Evolutionary conservation across 345 rosid species (phyloP), one percentile per base, ranked within the genome.

Genomic region (Pistacia atlantica): DNA sequence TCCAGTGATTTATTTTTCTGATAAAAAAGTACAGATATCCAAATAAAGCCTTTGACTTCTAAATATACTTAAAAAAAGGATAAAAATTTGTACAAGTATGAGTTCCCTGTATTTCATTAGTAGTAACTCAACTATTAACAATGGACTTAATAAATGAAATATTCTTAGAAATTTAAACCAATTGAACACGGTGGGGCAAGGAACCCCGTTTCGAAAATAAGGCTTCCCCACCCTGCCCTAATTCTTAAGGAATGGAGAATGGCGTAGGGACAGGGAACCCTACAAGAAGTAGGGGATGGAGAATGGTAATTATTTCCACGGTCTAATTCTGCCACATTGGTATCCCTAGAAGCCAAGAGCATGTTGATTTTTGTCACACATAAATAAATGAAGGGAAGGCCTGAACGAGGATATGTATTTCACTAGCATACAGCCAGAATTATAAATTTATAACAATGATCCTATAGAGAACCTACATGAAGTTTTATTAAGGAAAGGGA

Each of bases 401-500:
- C 12, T 2, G n/a, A 14, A 22, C 20, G 37, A 38, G 7, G n/a
- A 58, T n/a, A 14, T 71, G 54, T 38, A 58, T 42, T 71, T 42
- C 45, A 72, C 46, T 17, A 38, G 31, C 65, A 60, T 59, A 60
- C 11, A 72, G 28, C 3, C 25, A 9, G 66, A 68, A 51, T 25
- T 7, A 28, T 2, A 46, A 10, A 68, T 28, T 25, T 7, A 28
- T 2, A 46, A 10, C 7, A 59, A 9, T 28, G 5, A 73, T 35
- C 67, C 57, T 49, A 28, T 9, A 17, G 13, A 25, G 37, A 59
- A 13, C 55, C 17, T 46, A 61, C 4, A 62, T 42, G 49, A 33
- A 17, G n/a, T 62, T 16, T 31, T n/a, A n/a, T 22, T 11, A 49
- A 49, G 45, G 33, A 54, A 78, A 77, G 72, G 81, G 62, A 71